Conservation (phyloP, 768 basidiomycete genomes). For the Ephemerocybe angulata region DNA sequence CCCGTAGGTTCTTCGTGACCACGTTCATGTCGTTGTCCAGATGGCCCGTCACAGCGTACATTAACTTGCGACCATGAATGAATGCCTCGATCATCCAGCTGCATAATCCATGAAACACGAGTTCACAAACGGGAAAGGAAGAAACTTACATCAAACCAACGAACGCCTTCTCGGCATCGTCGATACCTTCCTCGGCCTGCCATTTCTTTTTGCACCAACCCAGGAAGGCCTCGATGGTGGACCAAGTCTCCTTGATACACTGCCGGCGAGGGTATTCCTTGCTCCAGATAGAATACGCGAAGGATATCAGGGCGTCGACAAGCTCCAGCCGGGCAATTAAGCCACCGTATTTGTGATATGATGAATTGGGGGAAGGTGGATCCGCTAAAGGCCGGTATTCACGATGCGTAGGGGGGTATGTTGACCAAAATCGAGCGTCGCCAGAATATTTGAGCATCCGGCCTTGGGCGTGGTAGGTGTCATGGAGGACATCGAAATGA, state of each 20-base stretch:
- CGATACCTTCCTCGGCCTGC: constrained; percentile 46
- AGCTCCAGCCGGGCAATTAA: constrained; percentile 77
- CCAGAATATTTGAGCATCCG: constrained; percentile 82
- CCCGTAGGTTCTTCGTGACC: constrained; percentile 30
- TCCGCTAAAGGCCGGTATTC: constrained; percentile 60
- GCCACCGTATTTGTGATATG: constrained; percentile 72
- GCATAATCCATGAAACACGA: constrained; percentile 29
- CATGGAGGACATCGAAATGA: constrained; percentile 59
- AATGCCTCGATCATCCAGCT: constrained; percentile 80
- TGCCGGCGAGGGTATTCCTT: constrained; percentile 56
- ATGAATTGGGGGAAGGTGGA: constrained; percentile 62
- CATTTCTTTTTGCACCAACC: constrained; percentile 72
- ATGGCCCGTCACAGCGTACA: constrained; percentile 29
- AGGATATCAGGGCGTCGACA: constrained; percentile 77
- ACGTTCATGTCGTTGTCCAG: constrained; percentile 39
- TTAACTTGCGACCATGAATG: constrained; percentile 47
- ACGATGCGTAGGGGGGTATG: constrained; percentile 59
- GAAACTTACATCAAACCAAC: constrained; percentile 75
- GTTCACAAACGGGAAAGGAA: constrained; percentile 20
- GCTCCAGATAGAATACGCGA: constrained; percentile 81
- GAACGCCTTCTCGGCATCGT: constrained; percentile 59
- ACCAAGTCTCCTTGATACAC: constrained; percentile 63
- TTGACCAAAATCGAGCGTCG: constrained; percentile 73
- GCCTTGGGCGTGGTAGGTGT: constrained; percentile 66
- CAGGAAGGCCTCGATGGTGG: constrained; percentile 66